Evolutionary conservation across 768 basidiomycete species (phyloP).

Genomic region (Pleurotus giganteus): DNA sequence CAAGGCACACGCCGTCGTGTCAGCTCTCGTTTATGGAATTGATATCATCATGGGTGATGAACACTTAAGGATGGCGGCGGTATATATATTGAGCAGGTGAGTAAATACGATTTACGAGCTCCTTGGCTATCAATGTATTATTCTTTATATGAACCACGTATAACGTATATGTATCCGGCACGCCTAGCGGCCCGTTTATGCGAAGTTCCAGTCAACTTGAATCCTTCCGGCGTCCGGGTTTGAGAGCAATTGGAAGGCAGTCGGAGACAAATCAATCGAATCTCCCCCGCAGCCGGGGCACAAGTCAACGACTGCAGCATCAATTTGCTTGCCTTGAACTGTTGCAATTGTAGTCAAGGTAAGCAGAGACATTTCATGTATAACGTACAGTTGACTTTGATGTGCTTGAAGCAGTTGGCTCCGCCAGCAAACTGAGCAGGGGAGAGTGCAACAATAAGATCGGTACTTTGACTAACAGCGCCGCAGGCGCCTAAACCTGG

Average conservation of each 20-base stretch:
- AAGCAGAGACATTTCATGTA: background rate
- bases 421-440: constrained; percentile 17
- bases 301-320: constrained; percentile 23
- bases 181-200: background rate
- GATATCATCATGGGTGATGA: too few relatives aligned
- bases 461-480: constrained; percentile 15
- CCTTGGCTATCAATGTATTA: too few relatives aligned
- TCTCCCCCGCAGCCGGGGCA: constrained; percentile 23
- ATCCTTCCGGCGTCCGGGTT: constrained; percentile 16
- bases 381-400: constrained; percentile 21
- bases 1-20: too few relatives aligned
- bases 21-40: too few relatives aligned
- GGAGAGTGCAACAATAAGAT: constrained; percentile 24
- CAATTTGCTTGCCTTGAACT: constrained; percentile 21
- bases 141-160: too few relatives aligned
- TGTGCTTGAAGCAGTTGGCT: constrained; percentile 20
- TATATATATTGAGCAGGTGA: too few relatives aligned
- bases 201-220: constrained; percentile 19
- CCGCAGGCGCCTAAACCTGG: constrained; percentile 22
- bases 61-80: too few relatives aligned
- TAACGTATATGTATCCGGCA: background rate
- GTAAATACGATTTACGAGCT: too few relatives aligned
- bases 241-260: constrained; percentile 22
- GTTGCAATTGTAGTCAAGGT: background rate
- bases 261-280: constrained; percentile 27